Base-by-base conservation (phyloP, 202 grass and related monocot species). In the Setaria italica region DNA sequence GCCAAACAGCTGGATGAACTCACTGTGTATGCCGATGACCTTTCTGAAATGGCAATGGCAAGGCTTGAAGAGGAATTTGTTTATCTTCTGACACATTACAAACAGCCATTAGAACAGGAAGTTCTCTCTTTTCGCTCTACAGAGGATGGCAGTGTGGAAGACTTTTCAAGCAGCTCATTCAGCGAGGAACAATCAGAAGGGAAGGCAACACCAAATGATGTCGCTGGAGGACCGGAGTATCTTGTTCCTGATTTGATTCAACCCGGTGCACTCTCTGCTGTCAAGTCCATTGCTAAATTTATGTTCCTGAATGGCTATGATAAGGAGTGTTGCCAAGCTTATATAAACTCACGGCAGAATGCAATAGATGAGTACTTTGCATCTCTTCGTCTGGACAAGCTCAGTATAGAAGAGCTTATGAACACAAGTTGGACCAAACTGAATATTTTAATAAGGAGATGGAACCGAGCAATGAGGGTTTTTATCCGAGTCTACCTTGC, bases 51-150 rank as follows among this genome's bases (percentile, higher is more conserved):
- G 78, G 93, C 82, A 77, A 94, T 96, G 90, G 70, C 77, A 17
- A 99, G 90, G 80, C 90, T 99, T 62, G 96, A 99, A 64, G 90
- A 96, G 49, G 93, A 96, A 81, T 94, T 96, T 82, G 82, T 89
- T 82, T 87, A 90, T 76, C 96, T 99, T 82, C 86, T 99, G 41
- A 66, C 72, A 50, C 80, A 89, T 72, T 94, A 94, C 64, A 86
- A 71, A 66, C 91, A 94, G 53, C 85, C 88, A 56, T 54, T 94
- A 80, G 86, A 87, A 56, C 91, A 90, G 76, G 96, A 90, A 32
- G 42, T 64, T 77, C 67, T 92, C 43, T 99, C 93, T 19, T 94
- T 94, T 70, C 85, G 69, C 69, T 96, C 93, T 77, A 90, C 86
- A 54, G 96, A 96, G 67, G 93, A 92, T 77, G 86, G 58, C 39